Conservation (phyloP, 2,329 filamentous ascomycete genomes). For the Huntiella bhutanensis region DNA sequence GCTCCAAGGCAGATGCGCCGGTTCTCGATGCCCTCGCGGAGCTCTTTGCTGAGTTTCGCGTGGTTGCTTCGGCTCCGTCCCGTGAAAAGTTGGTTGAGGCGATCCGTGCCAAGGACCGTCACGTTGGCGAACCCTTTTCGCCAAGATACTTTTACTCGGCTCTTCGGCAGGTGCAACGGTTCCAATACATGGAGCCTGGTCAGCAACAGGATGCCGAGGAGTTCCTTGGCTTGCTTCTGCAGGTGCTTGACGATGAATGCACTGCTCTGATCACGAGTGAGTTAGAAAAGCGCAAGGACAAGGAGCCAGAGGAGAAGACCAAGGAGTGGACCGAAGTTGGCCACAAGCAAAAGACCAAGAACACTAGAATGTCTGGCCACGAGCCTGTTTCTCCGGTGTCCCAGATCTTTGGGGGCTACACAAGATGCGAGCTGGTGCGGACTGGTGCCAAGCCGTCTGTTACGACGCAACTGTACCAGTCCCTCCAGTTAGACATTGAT, state of each 20-base stretch:
- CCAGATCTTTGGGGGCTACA: slow-evolving; percentile 82
- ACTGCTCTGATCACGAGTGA: slow-evolving; percentile 31
- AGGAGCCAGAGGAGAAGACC: background rate
- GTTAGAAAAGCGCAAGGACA: slow-evolving; percentile 21
- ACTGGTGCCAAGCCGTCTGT: slow-evolving; percentile 79
- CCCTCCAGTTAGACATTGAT: slow-evolving; percentile 85
- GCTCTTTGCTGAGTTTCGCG: slow-evolving; percentile 83
- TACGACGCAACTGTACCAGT: slow-evolving; percentile 83
- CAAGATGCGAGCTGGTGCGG: slow-evolving; percentile 75
- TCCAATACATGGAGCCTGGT: slow-evolving; percentile 57
- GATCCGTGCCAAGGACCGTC: slow-evolving; percentile 65
- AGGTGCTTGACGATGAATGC: slow-evolving; percentile 87
- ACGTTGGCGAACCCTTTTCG: slow-evolving; percentile 77
- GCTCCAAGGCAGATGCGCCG: slow-evolving; percentile 88
- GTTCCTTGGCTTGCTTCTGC: slow-evolving; percentile 81
- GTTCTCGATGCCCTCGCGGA: slow-evolving; percentile 92
- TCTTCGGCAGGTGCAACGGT: slow-evolving; percentile 69
- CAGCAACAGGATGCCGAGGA: slow-evolving; percentile 98
- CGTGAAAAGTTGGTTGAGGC: slow-evolving; percentile 53
- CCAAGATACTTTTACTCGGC: slow-evolving; percentile 93
- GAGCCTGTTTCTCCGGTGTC: slow-evolving; percentile 65
- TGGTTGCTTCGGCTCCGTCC: slow-evolving; percentile 61
- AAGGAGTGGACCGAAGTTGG: slow-evolving; percentile 85
- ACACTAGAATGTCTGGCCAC: slow-evolving; percentile 71
- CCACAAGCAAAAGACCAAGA: slow-evolving; percentile 68